A percentile compares a stretch with the other conserved stretches of the same genome.
These are phyloP conservation scores for Penicillium canariense DNA, from an alignment of 495 filamentous ascomycete genomes.

Conservation along the genomic window DNA sequence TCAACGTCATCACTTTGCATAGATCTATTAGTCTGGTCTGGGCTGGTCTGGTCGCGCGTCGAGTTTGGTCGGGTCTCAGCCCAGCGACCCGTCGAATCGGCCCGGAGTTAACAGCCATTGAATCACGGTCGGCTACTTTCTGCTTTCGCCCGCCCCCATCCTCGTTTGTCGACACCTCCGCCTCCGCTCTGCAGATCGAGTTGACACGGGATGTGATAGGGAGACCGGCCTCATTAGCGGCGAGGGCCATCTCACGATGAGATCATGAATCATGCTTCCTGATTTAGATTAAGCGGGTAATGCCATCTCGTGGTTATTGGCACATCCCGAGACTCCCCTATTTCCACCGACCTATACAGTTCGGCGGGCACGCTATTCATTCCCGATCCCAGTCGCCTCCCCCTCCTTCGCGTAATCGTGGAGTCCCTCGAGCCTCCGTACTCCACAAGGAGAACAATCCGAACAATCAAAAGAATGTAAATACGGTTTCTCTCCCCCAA, in stretches of 20 bases:
- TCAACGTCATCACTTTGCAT: slow-evolving; percentile 3
- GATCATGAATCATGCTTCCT: not conserved
- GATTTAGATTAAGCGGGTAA: not conserved
- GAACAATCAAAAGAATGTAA: too few species aligned
- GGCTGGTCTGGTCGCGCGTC: too few species aligned
- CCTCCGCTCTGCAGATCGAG: not conserved
- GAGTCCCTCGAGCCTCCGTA: too few species aligned
- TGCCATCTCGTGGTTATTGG: not conserved
- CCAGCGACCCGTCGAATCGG: not conserved
- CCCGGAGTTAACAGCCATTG: slow-evolving; percentile 10
- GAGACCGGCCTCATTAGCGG: too few species aligned
- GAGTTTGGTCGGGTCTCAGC: not conserved
- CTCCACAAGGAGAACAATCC: too few species aligned
- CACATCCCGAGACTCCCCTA: not conserved
- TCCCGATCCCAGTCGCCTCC: slow-evolving; percentile 1
- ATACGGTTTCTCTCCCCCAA: too few species aligned
- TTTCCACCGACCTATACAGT: not conserved
- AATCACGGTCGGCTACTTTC: slow-evolving; percentile 1
- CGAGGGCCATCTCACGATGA: too few species aligned
- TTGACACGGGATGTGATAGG: not conserved
- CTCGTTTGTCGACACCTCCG: not conserved
- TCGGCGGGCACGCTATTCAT: not conserved
- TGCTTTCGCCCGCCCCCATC: not conserved
- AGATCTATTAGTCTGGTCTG: not conserved
- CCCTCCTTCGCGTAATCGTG: slow-evolving; percentile 1